Conservation (phyloP, 2,329 filamentous ascomycete genomes). For the Neopestalotiopsis clavispora region DNA sequence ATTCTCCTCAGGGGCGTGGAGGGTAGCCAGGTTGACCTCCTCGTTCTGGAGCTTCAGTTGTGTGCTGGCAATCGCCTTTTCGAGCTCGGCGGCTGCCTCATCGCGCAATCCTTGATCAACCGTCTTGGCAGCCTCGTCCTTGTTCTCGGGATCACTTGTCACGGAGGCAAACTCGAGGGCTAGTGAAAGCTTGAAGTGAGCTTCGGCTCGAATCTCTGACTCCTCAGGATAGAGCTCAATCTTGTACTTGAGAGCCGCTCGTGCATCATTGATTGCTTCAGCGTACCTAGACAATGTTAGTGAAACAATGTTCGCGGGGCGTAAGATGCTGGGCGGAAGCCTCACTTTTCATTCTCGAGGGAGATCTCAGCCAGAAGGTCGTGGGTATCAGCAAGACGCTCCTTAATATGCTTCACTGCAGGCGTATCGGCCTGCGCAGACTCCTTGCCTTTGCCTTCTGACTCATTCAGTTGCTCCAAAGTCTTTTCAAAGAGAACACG, state of each 20-base stretch:
- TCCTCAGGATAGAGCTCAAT: slow-evolving; percentile 78
- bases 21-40: slow-evolving; percentile 67
- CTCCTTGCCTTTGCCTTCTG: slow-evolving; percentile 50
- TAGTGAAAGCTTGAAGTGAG: slow-evolving; percentile 94
- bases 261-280: slow-evolving; percentile 84
- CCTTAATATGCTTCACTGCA: slow-evolving; percentile 68
- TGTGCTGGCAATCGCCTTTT: slow-evolving; percentile 75
- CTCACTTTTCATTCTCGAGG: slow-evolving; percentile 87
- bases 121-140: slow-evolving; percentile 49
- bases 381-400: slow-evolving; percentile 89
- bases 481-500: slow-evolving; percentile 67
- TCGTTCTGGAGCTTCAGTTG: slow-evolving; percentile 73
- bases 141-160: slow-evolving; percentile 60
- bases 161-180: slow-evolving; percentile 93
- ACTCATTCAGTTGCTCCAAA: slow-evolving; percentile 45
- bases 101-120: slow-evolving; percentile 74
- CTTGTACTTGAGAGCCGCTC: slow-evolving; percentile 78
- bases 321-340: background rate
- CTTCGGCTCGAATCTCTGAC: slow-evolving; percentile 87
- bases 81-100: slow-evolving; percentile 73
- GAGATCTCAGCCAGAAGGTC: slow-evolving; percentile 95
- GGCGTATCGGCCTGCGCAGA: slow-evolving; percentile 45
- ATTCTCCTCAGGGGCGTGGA: slow-evolving; percentile 69
- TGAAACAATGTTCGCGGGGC: slow-evolving; percentile 7
- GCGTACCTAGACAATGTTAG: slow-evolving; percentile 62